Evolutionary conservation across 305 asterid genomes (phyloP).

Genomic region (Rubia tinctorum): DNA sequence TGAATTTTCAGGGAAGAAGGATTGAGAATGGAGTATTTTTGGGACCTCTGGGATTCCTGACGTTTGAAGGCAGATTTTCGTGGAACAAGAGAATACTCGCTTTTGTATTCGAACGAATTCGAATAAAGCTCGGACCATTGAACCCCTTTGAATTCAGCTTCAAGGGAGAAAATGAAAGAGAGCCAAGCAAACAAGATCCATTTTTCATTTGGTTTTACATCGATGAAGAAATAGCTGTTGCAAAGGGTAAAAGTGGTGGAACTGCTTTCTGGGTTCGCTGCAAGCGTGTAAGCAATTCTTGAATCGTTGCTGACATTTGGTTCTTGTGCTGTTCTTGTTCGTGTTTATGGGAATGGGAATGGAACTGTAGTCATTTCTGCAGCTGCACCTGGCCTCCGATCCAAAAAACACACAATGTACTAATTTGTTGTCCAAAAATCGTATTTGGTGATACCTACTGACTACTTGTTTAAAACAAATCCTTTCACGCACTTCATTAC

Average conservation of each 20-base stretch:
- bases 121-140: conserved; percentile 74
- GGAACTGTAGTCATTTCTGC: no score
- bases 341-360: not conserved
- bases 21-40: conserved; percentile 94
- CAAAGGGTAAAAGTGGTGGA: conserved; percentile 89
- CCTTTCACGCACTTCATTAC: no score
- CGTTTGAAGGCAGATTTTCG: conserved; percentile 81
- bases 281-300: conserved; percentile 27
- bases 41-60: conserved; percentile 67
- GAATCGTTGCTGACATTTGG: conserved; percentile 11
- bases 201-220: conserved; percentile 85
- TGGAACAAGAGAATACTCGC: conserved; percentile 86
- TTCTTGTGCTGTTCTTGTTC: not conserved
- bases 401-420: no score
- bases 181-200: conserved; percentile 72
- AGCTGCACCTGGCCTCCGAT: no score
- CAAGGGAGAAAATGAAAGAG: conserved; percentile 67
- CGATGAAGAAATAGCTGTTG: conserved; percentile 91
- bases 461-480: no score
- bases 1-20: conserved; percentile 57
- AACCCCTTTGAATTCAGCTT: conserved; percentile 62
- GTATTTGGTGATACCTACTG: no score
- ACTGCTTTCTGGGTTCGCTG: conserved; percentile 98
- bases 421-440: no score
- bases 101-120: conserved; percentile 64